Base-by-base conservation (phyloP, 2,329 filamentous ascomycete species). In the Venturiaceae sp. region DNA sequence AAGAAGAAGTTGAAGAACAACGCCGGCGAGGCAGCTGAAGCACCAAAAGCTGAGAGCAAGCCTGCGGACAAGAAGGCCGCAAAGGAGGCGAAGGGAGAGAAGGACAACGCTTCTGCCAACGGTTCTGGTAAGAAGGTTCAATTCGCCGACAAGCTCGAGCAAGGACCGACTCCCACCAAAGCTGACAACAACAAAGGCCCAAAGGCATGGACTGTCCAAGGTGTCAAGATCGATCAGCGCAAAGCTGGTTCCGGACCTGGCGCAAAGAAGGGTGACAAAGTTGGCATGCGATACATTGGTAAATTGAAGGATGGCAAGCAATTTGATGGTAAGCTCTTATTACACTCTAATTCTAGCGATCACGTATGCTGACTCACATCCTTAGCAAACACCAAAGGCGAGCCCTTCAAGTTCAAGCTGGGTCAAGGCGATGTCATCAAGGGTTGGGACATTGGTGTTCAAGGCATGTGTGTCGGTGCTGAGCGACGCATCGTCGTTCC, bases 1-100 rank as follows among this genome's bases (percentile, higher is more conserved):
- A 83, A 88, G 68, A 97, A 99, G 87, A 96, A 96, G 82, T 82
- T 92, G 64, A 95, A 95, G 85, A 96, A 96, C 82, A 97, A 97
- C 81, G 90, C 95, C 72, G 94, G 92, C 65, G 88, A 96, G 71
- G 86, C 94, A 60, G 83, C 87, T 61, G 75, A 80, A 55, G 66
- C 71, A 44, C 67, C 68, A 50, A 68, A 68, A 57, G 76, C 78
- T 47, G 82, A 86, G 66, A 71, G 75, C 50, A 76, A 81, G 63
- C 76, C 81, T 61, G 79, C 80, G 58, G 75, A 77, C 57, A 74
- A 74, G 62, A 73, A 78, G 63, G 87, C 88, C 74, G 96, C 96
- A 84, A 97, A 96, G 81, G 94, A 99, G 73, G 92, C 94, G 71
- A 96, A 97, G 83, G 92, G 97, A 69, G 70, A 58, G 19, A 69